A percentile compares a stretch with the other conserved stretches of the same genome.
phyloP scores from a whole-genome alignment of 768 basidiomycete genomes.

The Tremella fuciformis region DNA sequence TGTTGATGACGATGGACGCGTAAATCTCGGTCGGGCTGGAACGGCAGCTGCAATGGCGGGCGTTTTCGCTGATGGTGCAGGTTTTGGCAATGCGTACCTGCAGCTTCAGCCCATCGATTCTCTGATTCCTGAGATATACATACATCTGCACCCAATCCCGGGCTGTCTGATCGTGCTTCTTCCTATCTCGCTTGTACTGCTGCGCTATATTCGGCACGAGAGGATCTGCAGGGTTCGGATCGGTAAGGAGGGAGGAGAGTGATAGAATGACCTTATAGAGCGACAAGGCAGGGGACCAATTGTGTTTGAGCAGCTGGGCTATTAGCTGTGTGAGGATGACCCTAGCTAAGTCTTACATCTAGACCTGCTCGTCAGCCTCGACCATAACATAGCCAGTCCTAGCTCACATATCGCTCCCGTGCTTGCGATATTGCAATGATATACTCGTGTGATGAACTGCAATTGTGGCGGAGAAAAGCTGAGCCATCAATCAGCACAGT shows the following conservation, averaged over 20 bases:
- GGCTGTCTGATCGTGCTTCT: slow-evolving; percentile 71
- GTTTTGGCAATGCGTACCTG: slow-evolving; percentile 7
- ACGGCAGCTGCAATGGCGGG: not conserved
- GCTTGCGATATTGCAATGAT: slow-evolving; percentile 49
- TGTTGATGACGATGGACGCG: slow-evolving; percentile 1
- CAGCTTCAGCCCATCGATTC: not conserved
- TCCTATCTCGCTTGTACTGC: slow-evolving; percentile 53
- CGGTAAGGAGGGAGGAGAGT: slow-evolving; percentile 84
- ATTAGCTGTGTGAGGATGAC: not conserved
- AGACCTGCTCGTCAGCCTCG: slow-evolving; percentile 29
- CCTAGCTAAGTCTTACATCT: slow-evolving; percentile 57
- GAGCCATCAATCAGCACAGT: not conserved
- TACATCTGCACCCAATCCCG: slow-evolving; percentile 66
- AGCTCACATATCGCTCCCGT: slow-evolving; percentile 47
- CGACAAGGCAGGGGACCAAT: slow-evolving; percentile 91
- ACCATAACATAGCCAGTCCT: not conserved
- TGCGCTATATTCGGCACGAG: slow-evolving; percentile 48
- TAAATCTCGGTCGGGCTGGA: not conserved
- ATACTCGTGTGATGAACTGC: slow-evolving; percentile 46
- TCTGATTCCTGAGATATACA: slow-evolving; percentile 9
- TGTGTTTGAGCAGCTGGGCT: slow-evolving; percentile 78
- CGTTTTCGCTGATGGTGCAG: not conserved
- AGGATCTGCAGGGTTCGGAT: slow-evolving; percentile 72
- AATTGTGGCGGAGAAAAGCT: slow-evolving; percentile 50
- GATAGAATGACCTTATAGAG: slow-evolving; percentile 93